Evolutionary conservation across 2,329 filamentous ascomycete species (phyloP), one percentile per base, ranked within the genome.

Genomic region (Pseudocercospora crystallina): DNA sequence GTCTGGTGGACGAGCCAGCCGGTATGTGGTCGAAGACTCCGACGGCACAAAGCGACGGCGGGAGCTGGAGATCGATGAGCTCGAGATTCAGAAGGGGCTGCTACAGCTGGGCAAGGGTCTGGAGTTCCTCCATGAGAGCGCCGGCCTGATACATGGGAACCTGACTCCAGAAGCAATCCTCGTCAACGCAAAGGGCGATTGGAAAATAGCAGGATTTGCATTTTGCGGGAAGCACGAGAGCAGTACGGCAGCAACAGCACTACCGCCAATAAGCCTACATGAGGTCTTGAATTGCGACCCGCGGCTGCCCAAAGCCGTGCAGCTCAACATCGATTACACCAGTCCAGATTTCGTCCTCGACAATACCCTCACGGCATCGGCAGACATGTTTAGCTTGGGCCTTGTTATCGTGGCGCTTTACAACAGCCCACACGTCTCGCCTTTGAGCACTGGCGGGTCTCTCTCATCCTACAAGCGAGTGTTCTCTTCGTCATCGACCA

Each of bases 21-120:
- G 89, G 61, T 94, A 85, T 72, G 86, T 94, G 47, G 84, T 88
- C 1, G 89, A 94, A 65, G 87, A 90, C 60, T 77, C 85, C 1
- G 86, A 91, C 60, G 88, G 88, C 32, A 83, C 82, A 43, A 80
- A 84, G 48, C 67, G 70, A 61, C 78, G 89, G 62, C 80, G 88
- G 61, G 91, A 97, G 65, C 72, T 96, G 11, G 92, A 97, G 69
- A 89, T 99, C 55, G 94, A 99, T 67, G 94, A 97, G 73, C 76
- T 99, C 52, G 94, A 99, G 71, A 95, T 97, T 62, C 94, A 99
- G 69, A 99, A 99, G 72, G 94, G 94, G 0, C 71, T 99, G 56
- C 74, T 97, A 54, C 94, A 99, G 70, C 81, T 99, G 57, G 91
- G 87, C 65, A 96, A 96, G 69, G 92, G 91, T 2, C 77, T 97